Conservation (phyloP, 2,329 filamentous ascomycete species). For the Arthrobotrys pseudoclavata region DNA sequence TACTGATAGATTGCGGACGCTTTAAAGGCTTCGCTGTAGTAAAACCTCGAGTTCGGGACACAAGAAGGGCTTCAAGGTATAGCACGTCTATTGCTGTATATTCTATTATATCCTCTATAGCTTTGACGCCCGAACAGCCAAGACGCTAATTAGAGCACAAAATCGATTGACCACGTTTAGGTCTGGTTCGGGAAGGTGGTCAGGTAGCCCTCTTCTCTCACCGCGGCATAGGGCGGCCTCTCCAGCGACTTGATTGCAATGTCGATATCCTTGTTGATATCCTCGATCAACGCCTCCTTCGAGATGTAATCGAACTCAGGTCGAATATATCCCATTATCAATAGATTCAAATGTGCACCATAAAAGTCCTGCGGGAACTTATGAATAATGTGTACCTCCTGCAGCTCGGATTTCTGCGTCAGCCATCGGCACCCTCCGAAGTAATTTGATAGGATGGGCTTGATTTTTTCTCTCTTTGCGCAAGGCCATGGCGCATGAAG, state of each 20-base stretch:
- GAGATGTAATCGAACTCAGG: conserved; percentile 89
- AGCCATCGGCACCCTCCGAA: conserved; percentile 33
- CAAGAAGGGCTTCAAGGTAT: background rate
- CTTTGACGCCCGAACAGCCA: background rate
- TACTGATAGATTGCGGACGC: background rate
- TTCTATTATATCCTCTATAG: conserved; percentile 19
- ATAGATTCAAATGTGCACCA: conserved; percentile 80
- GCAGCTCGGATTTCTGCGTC: conserved; percentile 24
- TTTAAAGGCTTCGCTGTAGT: background rate
- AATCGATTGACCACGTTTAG: background rate
- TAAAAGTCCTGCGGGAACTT: conserved; percentile 86
- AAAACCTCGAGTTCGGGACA: background rate
- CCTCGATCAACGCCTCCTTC: conserved; percentile 84
- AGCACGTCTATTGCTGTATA: background rate
- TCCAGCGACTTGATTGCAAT: conserved; percentile 81
- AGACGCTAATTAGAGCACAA: background rate
- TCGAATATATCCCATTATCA: conserved; percentile 88
- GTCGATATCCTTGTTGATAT: conserved; percentile 89
- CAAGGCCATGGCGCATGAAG: background rate
- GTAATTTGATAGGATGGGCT: conserved; percentile 9
- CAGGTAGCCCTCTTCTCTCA: conserved; percentile 60
- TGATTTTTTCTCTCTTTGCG: no score
- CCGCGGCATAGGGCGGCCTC: conserved; percentile 71
- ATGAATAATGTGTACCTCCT: conserved; percentile 88
- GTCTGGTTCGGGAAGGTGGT: conserved; percentile 27